phyloP scores from a whole-genome alignment of 176 grass and related monocot genomes.

The Chrysopogon serrulatus region DNA sequence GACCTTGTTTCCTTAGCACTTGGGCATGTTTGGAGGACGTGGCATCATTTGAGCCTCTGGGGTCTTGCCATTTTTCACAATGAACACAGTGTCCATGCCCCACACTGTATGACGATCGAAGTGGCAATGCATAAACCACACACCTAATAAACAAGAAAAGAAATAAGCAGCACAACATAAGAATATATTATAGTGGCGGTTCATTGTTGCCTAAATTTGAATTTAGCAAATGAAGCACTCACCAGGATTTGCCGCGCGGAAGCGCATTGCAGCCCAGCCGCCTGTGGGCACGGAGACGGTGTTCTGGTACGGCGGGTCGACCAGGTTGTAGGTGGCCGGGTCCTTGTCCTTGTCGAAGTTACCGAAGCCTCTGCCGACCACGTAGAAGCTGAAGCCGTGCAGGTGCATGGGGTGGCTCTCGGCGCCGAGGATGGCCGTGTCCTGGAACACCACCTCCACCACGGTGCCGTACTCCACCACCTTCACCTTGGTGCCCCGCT shows the following conservation, averaged over 20 bases:
- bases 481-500: constrained; percentile 38
- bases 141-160: constrained; percentile 27
- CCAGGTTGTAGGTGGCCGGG: constrained; percentile 30
- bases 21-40: constrained; percentile 47
- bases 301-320: constrained; percentile 52
- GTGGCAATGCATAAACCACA: constrained; percentile 76
- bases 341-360: constrained; percentile 43
- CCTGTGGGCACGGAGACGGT: constrained; percentile 48
- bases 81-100: constrained; percentile 67
- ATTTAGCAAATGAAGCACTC: not conserved
- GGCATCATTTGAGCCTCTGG: not conserved
- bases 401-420: constrained; percentile 76
- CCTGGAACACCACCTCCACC: constrained; percentile 68
- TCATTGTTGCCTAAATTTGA: not conserved
- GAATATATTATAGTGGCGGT: too few relatives aligned
- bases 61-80: constrained; percentile 42
- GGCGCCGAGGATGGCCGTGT: constrained; percentile 47
- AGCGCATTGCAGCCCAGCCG: constrained; percentile 55
- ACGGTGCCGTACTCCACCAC: constrained; percentile 36
- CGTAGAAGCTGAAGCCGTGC: constrained; percentile 64
- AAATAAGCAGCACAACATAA: too few relatives aligned
- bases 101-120: constrained; percentile 44
- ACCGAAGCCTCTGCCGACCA: constrained; percentile 39
- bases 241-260: constrained; percentile 58
- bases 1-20: constrained; percentile 25